Base-by-base conservation (phyloP, 805 yeast species). In the Isabelozyma heimii region DNA sequence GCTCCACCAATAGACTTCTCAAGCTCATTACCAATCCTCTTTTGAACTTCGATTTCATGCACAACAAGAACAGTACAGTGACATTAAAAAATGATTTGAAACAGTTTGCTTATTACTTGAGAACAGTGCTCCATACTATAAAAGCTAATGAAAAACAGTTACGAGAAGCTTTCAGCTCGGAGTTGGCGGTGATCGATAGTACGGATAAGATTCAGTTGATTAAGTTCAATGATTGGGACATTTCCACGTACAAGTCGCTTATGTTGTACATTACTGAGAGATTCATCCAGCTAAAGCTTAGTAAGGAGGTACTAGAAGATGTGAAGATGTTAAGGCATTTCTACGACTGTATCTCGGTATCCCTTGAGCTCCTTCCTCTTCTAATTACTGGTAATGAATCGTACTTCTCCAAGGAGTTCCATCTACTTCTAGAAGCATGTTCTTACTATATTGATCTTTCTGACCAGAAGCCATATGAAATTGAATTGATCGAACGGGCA, bases 241-340 rank as follows among this genome's bases (percentile, higher is more conserved):
- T 73, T 68, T 80, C 89, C 0, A 83, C 87, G 1, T 87, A 85
- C 60, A 84, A 84, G 53, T 77, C 82, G 8, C 69, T 86, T 24
- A 57, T 83, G 0, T 50, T 84, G 13, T 63, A 71, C 40, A 67
- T 80, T 2, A 51, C 83, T 12, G 62, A 73, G 41, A 78, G 72
- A 45, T 82, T 83, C 53, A 62, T 85, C 43, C 58, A 64, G 5
- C 54, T 70, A 37, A 55, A 55, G 33, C 30, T 68, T 2, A 50
- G 52, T 20, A 39, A 44, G 1, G 59, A 53, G 37, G 37, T 62
- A 37, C 53, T 66, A 3, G 52, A 61, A 4, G 61, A 67, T 39
- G 49, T 47, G 2, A 40, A 27, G 8, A 41, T 45, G 1, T 41
- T 66, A 38, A 45, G 55, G 0, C 51, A 56, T 4, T 62, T 67